Evolutionary conservation across 2,329 filamentous ascomycete genomes (phyloP).

Genomic region (Albophoma yamanashiensis): DNA sequence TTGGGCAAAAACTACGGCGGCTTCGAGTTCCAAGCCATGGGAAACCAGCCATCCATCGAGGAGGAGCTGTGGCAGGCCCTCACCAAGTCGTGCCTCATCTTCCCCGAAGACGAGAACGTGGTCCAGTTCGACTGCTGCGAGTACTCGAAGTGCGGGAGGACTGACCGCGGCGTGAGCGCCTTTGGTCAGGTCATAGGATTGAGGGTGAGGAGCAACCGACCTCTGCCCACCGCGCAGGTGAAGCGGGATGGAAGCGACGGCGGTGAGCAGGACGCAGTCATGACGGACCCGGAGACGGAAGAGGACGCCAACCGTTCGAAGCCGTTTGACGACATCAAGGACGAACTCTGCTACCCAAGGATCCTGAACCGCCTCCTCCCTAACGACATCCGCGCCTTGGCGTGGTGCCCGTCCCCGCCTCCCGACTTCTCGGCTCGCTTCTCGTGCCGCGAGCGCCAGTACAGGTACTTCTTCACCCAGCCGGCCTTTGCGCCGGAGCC

Average conservation of each 20-base stretch:
- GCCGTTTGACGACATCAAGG: conserved; percentile 54
- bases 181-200: conserved; percentile 93
- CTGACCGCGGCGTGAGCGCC: conserved; percentile 86
- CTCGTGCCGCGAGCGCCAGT: conserved; percentile 81
- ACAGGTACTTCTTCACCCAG: conserved; percentile 97
- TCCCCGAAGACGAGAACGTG: conserved; percentile 49
- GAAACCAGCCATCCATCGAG: conserved; percentile 71
- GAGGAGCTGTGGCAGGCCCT: conserved; percentile 90
- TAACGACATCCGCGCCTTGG: conserved; percentile 78
- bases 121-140: conserved; percentile 77
- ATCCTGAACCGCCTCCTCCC: conserved; percentile 82
- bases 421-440: conserved; percentile 80
- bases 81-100: conserved; percentile 71
- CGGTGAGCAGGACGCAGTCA: conserved; percentile 6
- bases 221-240: conserved; percentile 30
- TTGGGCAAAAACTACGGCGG: conserved; percentile 86
- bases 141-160: conserved; percentile 92
- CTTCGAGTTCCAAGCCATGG: conserved; percentile 74
- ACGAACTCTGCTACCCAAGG: conserved; percentile 77
- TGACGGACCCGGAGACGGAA: conserved; percentile 2
- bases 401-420: conserved; percentile 82
- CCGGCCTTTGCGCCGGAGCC: conserved; percentile 65
- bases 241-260: conserved; percentile 13
- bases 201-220: conserved; percentile 68
- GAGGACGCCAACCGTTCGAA: conserved; percentile 4